Conservation (phyloP, 2,329 filamentous ascomycete genomes). For the Leptographium galeiforme region DNA sequence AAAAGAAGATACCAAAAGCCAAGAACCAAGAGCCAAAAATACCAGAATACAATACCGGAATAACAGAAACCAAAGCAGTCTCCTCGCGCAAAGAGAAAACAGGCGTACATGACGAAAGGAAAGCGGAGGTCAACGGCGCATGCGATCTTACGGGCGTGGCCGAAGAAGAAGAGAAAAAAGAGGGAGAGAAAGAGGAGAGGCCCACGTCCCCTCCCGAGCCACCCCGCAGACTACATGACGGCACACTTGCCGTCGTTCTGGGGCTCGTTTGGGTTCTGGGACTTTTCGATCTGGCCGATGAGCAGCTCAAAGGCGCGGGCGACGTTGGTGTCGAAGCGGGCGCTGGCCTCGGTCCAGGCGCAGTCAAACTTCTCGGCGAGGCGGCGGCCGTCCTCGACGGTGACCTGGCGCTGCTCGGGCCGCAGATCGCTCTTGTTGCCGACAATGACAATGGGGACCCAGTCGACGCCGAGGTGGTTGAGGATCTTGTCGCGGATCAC, state of each 20-base stretch:
- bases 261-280: conserved; percentile 77
- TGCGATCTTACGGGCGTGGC: background rate
- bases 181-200: background rate
- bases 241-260: conserved; percentile 67
- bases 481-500: conserved; percentile 96
- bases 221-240: conserved; percentile 54
- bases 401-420: conserved; percentile 85
- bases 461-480: conserved; percentile 87
- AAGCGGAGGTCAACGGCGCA: no score
- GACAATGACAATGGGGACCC: conserved; percentile 85
- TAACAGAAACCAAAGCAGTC: no score
- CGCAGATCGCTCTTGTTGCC: conserved; percentile 95
- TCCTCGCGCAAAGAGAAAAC: no score
- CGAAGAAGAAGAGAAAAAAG: background rate
- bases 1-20: no score
- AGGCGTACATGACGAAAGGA: no score
- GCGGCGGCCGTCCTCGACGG: conserved; percentile 69
- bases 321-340: conserved; percentile 89
- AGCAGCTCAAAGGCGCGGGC: conserved; percentile 84
- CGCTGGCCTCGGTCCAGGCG: conserved; percentile 89
- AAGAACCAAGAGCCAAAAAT: no score
- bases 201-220: background rate
- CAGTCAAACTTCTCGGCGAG: conserved; percentile 79
- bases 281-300: conserved; percentile 89
- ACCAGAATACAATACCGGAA: no score